phyloP scores from a whole-genome alignment of 1,139 yeast species.

The Debaryomycetaceae sp. region DNA sequence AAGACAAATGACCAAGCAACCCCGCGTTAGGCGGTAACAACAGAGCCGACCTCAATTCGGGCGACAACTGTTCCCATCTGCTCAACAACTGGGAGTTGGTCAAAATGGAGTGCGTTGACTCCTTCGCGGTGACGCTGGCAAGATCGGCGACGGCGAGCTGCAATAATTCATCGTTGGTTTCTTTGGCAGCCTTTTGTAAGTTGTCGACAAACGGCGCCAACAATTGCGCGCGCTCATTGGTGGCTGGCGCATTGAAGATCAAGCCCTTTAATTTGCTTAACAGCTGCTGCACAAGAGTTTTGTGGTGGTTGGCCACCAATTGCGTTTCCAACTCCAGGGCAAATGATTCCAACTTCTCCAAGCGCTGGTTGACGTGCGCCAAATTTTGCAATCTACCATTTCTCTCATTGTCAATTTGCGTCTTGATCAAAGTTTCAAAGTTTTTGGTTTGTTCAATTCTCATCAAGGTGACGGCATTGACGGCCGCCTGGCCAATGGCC shows the following conservation, averaged over 20 bases:
- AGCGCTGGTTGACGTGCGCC: slow-evolving; percentile 52
- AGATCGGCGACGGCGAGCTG: slow-evolving; percentile 34
- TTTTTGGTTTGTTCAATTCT: slow-evolving; percentile 70
- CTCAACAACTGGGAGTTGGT: slow-evolving; percentile 63
- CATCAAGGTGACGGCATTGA: slow-evolving; percentile 69
- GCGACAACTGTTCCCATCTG: slow-evolving; percentile 73
- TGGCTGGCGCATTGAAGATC: slow-evolving; percentile 28
- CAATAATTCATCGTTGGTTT: slow-evolving; percentile 41
- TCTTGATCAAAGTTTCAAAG: slow-evolving; percentile 60
- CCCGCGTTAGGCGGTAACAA: slow-evolving; percentile 94
- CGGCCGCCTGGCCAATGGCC: slow-evolving; percentile 69
- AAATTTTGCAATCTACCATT: slow-evolving; percentile 73
- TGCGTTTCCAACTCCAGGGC: slow-evolving; percentile 56
- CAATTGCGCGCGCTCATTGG: slow-evolving; percentile 25
- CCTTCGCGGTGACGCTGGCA: slow-evolving; percentile 39
- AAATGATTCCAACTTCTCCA: slow-evolving; percentile 56
- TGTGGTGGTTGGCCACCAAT: slow-evolving; percentile 51
- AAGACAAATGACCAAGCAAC: slow-evolving; percentile 83
- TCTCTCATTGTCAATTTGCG: slow-evolving; percentile 75
- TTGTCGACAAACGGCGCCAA: slow-evolving; percentile 44
- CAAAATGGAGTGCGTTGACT: slow-evolving; percentile 56
- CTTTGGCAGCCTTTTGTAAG: slow-evolving; percentile 39
- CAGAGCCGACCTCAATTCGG: slow-evolving; percentile 86
- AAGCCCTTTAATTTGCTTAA: slow-evolving; percentile 50
- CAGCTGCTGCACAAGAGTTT: slow-evolving; percentile 54